phyloP scores from a whole-genome alignment of 306 rosid species.

The Fagus crenata region DNA sequence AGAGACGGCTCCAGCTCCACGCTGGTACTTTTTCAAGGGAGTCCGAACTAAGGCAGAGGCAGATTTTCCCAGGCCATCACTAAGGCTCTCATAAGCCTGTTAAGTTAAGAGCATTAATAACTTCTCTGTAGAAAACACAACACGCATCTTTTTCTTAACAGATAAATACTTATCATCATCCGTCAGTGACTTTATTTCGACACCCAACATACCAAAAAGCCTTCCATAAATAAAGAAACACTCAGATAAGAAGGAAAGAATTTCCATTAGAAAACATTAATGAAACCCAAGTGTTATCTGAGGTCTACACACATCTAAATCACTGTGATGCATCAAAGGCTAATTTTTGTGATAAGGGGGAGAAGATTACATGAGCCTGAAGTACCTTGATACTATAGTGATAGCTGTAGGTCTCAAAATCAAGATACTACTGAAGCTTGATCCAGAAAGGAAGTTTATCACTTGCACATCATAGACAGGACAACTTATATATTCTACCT shows the following conservation, averaged over 20 bases:
- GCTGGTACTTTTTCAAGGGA: slow-evolving; percentile 83
- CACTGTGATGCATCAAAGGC: not conserved
- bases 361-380: slow-evolving; percentile 5
- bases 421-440: not conserved
- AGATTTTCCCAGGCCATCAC: slow-evolving; percentile 93
- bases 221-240: not conserved
- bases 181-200: not conserved
- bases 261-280: not conserved
- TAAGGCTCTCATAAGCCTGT: slow-evolving; percentile 88
- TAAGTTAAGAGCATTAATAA: slow-evolving; percentile 30
- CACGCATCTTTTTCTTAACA: not conserved
- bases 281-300: not conserved
- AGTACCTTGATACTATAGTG: not conserved
- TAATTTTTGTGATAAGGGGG: not conserved
- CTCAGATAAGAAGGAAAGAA: not conserved
- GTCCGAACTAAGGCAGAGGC: slow-evolving; percentile 85
- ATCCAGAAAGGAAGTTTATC: not conserved
- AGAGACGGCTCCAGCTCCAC: slow-evolving; percentile 90
- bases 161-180: not conserved
- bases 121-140: not conserved
- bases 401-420: not conserved
- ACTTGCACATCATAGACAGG: not conserved
- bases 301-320: not conserved
- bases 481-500: not conserved
- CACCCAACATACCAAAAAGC: not conserved